Evolutionary conservation across 2,329 filamentous ascomycete species (phyloP), one percentile per base, ranked within the genome.

Genomic region (Alternaria longipes): DNA sequence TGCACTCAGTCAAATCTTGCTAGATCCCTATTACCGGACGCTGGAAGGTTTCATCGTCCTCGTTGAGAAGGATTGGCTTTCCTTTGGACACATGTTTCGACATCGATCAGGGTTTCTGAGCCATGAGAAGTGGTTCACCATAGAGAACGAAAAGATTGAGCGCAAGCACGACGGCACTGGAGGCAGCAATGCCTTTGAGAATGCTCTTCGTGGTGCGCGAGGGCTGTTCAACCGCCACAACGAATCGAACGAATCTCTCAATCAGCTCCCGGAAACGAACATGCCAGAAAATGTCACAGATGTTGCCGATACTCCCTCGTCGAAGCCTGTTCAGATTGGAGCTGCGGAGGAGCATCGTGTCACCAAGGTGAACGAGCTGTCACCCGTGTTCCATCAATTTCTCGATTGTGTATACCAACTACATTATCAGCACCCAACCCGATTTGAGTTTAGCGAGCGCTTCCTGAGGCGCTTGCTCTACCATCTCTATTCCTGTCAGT

Each of bases 41-140:
- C 83, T 99, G 51, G 91, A 97, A 69, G 95, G 95, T 1, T 99
- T 98, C 78, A 94, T 98, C 69, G 89, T 97, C 3, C 83, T 99
- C 7, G 86, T 99, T 3, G 95, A 99, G 79, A 99, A 99, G 78
- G 95, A 99, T 75, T 99, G 95, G 92, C 81, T 99, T 12, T 95
- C 94, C 0, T 99, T 97, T 80, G 95, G 95, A 2, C 94, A 99
- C 79, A 97, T 97, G 90, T 99, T 99, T 80, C 89, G 93, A 56
- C 89, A 97, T 71, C 89, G 95, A n/a, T 92, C 92, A 14, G 95
- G 95, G 3, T 91, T 91, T 69, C 81, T 98, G 56, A 93, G 89
- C 73, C 92, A 92, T 66, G 94, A 98, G 67, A 97, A 96, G 73
- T 98, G 94, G 93, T 99, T 99, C 74, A 85, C 88, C 18, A 87